A percentile compares a stretch with the other conserved stretches of the same genome.
These are phyloP conservation scores for Recurvomyces mirabilis DNA, from an alignment of 495 filamentous ascomycete genomes.

Conservation along the genomic window DNA sequence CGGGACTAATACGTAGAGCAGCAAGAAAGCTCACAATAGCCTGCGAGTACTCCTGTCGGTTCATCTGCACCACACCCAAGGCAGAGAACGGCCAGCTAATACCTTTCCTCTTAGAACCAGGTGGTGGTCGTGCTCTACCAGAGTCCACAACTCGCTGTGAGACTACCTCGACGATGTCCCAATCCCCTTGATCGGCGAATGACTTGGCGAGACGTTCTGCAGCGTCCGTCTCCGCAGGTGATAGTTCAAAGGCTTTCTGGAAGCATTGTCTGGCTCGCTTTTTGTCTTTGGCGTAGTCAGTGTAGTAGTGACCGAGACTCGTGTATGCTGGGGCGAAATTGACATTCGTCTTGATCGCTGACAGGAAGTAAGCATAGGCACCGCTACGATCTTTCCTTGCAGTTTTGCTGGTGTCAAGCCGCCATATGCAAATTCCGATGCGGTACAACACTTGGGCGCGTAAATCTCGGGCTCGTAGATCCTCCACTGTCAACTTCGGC, in stretches of 20 bases:
- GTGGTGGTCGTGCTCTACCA: constrained; percentile 74
- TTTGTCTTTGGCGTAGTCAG: constrained; percentile 79
- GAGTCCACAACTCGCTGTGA: constrained; percentile 87
- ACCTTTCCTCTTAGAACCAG: constrained; percentile 80
- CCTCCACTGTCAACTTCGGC: constrained; percentile 41
- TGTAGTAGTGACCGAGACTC: constrained; percentile 87
- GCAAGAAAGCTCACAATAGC: constrained; percentile 85
- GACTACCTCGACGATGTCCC: constrained; percentile 90
- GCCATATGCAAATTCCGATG: constrained; percentile 82
- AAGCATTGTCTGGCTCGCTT: constrained; percentile 80
- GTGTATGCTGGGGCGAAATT: constrained; percentile 91
- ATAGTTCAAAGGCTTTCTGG: constrained; percentile 93
- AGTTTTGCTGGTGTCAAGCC: constrained; percentile 54
- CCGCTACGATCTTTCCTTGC: constrained; percentile 66
- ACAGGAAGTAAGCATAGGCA: constrained; percentile 73
- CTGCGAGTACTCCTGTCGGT: constrained; percentile 79
- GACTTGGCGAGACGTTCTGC: constrained; percentile 74
- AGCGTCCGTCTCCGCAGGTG: constrained; percentile 71
- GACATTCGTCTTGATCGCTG: constrained; percentile 72
- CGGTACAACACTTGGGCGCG: constrained; percentile 76
- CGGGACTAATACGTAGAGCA: constrained; percentile 69
- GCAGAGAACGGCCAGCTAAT: constrained; percentile 96
- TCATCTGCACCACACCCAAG: constrained; percentile 89
- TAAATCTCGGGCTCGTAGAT: constrained; percentile 54
- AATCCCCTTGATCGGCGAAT: constrained; percentile 83